These are phyloP conservation scores for Beta vulgaris DNA, from an alignment of 148 eudicot species.

Conservation along the genomic window DNA sequence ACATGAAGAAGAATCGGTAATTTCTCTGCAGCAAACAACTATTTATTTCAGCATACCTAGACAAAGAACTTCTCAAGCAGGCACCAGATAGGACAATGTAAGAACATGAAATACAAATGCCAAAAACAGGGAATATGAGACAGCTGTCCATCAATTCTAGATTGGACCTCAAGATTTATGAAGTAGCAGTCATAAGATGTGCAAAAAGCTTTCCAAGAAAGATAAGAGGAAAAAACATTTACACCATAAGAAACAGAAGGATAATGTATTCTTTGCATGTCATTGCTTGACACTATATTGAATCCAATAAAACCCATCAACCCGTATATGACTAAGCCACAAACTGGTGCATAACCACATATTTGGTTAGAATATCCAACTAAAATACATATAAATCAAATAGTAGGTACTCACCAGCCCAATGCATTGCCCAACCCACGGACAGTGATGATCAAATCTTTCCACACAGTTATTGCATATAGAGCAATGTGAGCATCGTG, in stretches of 20 bases:
- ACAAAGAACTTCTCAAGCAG: too few relatives aligned
- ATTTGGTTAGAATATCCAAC: background rate
- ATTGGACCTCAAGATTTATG: background rate
- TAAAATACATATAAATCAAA: background rate
- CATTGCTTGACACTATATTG: background rate
- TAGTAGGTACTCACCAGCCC: constrained; percentile 67
- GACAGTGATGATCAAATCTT: constrained; percentile 98
- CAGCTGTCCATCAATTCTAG: too few relatives aligned
- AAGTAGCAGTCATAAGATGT: background rate
- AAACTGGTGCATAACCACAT: background rate
- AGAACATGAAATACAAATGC: background rate
- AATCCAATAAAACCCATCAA: background rate
- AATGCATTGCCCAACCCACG: constrained; percentile 99
- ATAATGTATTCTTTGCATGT: background rate
- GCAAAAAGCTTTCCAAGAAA: background rate
- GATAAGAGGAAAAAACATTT: too few relatives aligned
- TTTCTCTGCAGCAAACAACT: constrained; percentile 58
- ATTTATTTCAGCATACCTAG: background rate
- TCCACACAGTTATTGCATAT: constrained; percentile 98
- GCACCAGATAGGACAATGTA: background rate
- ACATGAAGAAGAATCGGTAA: constrained; percentile 98
- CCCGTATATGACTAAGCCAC: background rate
- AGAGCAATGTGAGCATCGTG: constrained; percentile 99
- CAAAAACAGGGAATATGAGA: background rate
- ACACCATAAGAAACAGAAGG: background rate